Conservation (phyloP, 495 filamentous ascomycete genomes). For the Astrothelium subdiscretum region DNA sequence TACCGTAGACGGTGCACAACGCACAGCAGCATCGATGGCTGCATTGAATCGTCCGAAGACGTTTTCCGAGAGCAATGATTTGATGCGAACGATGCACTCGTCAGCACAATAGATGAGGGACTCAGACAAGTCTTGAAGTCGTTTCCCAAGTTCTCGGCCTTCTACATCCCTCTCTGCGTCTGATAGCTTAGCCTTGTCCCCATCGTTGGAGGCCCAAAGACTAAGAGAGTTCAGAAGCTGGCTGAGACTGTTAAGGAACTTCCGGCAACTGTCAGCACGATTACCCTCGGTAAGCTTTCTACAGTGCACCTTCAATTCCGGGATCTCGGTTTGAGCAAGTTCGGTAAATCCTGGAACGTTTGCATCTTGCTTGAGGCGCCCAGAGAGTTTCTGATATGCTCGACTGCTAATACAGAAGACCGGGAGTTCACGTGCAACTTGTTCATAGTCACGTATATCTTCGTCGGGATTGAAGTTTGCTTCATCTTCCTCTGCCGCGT, state of each 20-base stretch:
- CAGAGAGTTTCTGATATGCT: constrained; percentile 48
- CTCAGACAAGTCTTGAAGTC: constrained; percentile 18
- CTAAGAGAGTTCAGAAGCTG: constrained; percentile 41
- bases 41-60: constrained; percentile 35
- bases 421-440: constrained; percentile 39
- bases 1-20: constrained; percentile 23
- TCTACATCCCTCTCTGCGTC: constrained; percentile 32
- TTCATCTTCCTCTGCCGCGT: constrained; percentile 34
- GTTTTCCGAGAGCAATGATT: constrained; percentile 30
- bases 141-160: constrained; percentile 29
- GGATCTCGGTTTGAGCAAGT: constrained; percentile 41
- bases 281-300: constrained; percentile 39
- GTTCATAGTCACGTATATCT: constrained; percentile 42
- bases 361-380: constrained; percentile 39
- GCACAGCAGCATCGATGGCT: constrained; percentile 6
- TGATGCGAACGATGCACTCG: constrained; percentile 28
- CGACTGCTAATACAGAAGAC: constrained; percentile 52
- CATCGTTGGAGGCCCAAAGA: constrained; percentile 40
- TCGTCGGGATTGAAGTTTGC: constrained; percentile 35
- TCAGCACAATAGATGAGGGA: constrained; percentile 13
- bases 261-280: constrained; percentile 29
- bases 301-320: constrained; percentile 45
- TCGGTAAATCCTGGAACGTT: constrained; percentile 36
- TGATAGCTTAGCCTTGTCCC: constrained; percentile 31
- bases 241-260: constrained; percentile 38